A percentile compares a stretch with the other conserved stretches of the same genome.
These are phyloP conservation scores for Huiozyma sinensis DNA, from an alignment of 805 yeast genomes.

Conservation along the genomic window DNA sequence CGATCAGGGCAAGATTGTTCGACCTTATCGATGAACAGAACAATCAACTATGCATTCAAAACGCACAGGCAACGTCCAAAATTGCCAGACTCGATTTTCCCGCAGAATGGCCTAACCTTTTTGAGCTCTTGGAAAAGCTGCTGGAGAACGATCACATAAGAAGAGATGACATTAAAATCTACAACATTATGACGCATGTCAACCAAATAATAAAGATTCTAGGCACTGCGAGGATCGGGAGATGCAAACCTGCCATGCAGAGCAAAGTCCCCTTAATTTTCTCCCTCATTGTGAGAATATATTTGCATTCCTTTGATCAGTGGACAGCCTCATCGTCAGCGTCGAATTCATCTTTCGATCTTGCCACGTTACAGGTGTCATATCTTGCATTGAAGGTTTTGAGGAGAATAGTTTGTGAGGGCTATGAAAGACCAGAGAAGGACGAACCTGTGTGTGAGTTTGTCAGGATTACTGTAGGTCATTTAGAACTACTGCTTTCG, in stretches of 20 bases:
- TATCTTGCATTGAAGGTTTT: constrained; percentile 67
- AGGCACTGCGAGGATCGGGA: constrained; percentile 71
- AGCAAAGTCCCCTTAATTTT: constrained; percentile 54
- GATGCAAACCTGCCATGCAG: constrained; percentile 69
- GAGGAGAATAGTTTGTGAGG: constrained; percentile 65
- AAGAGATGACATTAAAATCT: constrained; percentile 41
- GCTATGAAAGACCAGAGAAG: constrained; percentile 60
- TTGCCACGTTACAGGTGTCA: constrained; percentile 59
- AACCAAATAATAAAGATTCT: constrained; percentile 72
- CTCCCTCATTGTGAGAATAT: constrained; percentile 49
- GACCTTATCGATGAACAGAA: constrained; percentile 56
- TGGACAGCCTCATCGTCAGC: constrained; percentile 43
- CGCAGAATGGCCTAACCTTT: constrained; percentile 69
- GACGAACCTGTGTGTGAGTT: constrained; percentile 47
- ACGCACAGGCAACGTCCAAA: constrained; percentile 71
- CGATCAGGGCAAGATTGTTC: constrained; percentile 51
- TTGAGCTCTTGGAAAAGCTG: constrained; percentile 47
- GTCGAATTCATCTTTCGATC: constrained; percentile 11
- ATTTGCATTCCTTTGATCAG: constrained; percentile 45
- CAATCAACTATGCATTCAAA: constrained; percentile 66
- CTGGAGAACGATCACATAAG: constrained; percentile 36
- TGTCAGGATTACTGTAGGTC: constrained; percentile 42
- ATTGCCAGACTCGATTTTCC: constrained; percentile 84
- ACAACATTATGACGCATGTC: constrained; percentile 53
- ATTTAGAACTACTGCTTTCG: constrained; percentile 46